Base-by-base conservation (phyloP, 495 filamentous ascomycete genomes). In the Usnea hakonensis region DNA sequence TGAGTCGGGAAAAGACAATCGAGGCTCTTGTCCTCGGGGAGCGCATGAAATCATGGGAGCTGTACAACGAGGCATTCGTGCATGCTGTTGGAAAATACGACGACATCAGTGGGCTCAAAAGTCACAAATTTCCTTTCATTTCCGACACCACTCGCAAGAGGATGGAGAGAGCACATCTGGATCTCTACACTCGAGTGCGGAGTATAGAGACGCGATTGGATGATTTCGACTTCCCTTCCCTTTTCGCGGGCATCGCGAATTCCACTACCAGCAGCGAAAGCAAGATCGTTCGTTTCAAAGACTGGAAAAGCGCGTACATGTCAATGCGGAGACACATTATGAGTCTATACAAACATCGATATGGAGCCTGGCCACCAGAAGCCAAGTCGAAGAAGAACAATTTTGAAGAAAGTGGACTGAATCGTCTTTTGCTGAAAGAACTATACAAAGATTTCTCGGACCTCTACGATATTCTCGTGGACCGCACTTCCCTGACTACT, bases 331-430 rank as follows among this genome's bases (percentile, higher is more conserved):
- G 84, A 60, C 87, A 88, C 64, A 80, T 88, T 19, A 77, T 96
- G 55, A 76, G 78, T 55, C 89, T 90, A 74, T 95, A 94, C 73
- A 91, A 91, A 68, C 74, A 84, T 54, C 81, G 84, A 56, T 95
- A 95, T 70, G 95, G 95, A 43, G 86, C 87, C 57, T 98, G 94
- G 94, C 92, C 95, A 23, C 94, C 95, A 40, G 94, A 92, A 71
- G 91, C 90, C 0, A 83, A 79, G 56, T 91, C 85, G 43, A 97
- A 96, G 78, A 96, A 96, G 79, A 96, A 96, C 68, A 81, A 86
- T 14, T 94, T 95, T 53, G 87, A 88, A 21, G 90, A 90, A 65
- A 83, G 75, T 63, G 94, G 94, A 6, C 79, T 98, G 43, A 97
- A 96, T 70, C 83, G 94, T 6, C 75, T 89, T 56, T 86, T 95